Percentiles rank a stretch among this genome's conserved stretches.
These are phyloP conservation scores for Haplographium delicatum DNA, from an alignment of 495 filamentous ascomycete species.

Conservation along the genomic window DNA sequence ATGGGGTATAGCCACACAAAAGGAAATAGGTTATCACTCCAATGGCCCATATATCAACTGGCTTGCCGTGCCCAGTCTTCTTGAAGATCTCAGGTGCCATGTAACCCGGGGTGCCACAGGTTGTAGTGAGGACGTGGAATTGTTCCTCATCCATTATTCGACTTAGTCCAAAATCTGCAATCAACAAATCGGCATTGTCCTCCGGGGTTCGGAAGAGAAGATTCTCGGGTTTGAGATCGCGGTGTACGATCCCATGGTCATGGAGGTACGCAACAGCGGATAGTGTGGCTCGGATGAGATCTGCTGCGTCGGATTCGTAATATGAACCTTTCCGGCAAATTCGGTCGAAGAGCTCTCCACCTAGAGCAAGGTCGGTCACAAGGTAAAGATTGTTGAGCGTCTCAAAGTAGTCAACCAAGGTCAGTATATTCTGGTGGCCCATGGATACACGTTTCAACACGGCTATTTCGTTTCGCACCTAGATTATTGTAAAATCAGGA, in stretches of 20 bases:
- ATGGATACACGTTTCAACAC: slow-evolving; percentile 94
- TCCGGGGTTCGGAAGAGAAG: slow-evolving; percentile 74
- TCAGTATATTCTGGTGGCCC: slow-evolving; percentile 97
- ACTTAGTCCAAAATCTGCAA: slow-evolving; percentile 91
- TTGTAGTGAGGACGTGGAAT: slow-evolving; percentile 96
- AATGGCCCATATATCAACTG: slow-evolving; percentile 93
- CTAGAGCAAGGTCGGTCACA: slow-evolving; percentile 93
- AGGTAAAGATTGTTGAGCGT: slow-evolving; percentile 99
- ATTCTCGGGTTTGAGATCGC: slow-evolving; percentile 73
- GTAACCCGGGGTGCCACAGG: slow-evolving; percentile 95
- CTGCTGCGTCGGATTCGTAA: slow-evolving; percentile 94
- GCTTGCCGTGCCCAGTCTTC: slow-evolving; percentile 82
- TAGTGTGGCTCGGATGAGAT: slow-evolving; percentile 89
- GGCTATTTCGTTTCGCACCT: slow-evolving; percentile 98
- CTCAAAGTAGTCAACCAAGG: slow-evolving; percentile 97
- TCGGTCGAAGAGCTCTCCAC: slow-evolving; percentile 95
- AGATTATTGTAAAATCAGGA: neutral
- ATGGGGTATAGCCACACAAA: slow-evolving; percentile 96
- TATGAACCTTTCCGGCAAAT: slow-evolving; percentile 98
- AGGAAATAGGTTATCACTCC: slow-evolving; percentile 96
- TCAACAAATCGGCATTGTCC: slow-evolving; percentile 83
- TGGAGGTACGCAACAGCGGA: slow-evolving; percentile 98
- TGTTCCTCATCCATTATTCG: slow-evolving; percentile 99
- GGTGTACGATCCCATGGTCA: slow-evolving; percentile 97
- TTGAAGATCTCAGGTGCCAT: slow-evolving; percentile 94